Percentiles rank a stretch among this genome's conserved stretches.
phyloP scores from a whole-genome alignment of 345 rosid genomes.

The Durio zibethinus region DNA sequence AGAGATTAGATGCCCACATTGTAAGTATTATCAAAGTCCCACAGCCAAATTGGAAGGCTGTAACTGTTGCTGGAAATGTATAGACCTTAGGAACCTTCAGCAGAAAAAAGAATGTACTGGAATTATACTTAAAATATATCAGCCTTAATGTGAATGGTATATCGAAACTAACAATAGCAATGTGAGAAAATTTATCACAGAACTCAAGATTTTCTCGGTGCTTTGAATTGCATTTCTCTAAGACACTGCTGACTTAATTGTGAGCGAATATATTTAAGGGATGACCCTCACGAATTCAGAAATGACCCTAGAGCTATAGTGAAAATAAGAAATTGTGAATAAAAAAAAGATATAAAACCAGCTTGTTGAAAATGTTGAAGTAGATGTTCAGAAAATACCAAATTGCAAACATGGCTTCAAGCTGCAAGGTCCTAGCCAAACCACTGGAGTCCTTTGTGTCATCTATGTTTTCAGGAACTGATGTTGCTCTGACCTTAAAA shows the following conservation, averaged over 20 bases:
- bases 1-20: constrained; percentile 73
- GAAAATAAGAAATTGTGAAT: background rate
- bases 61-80: constrained; percentile 82
- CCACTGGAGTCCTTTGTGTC: constrained; percentile 26
- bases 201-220: background rate
- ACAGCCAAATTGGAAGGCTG: constrained; percentile 76
- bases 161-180: background rate
- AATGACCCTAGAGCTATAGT: no score
- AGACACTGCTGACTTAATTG: no score
- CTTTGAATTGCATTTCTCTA: background rate
- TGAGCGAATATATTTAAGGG: no score
- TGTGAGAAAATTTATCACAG: no score
- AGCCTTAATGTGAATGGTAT: background rate
- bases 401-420: constrained; percentile 56
- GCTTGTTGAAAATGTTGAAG: constrained; percentile 77
- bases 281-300: no score
- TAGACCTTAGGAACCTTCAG: constrained; percentile 63
- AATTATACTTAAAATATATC: background rate
- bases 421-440: constrained; percentile 26
- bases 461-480: constrained; percentile 40
- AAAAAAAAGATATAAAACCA: constrained; percentile 35
- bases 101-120: background rate
- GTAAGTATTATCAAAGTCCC: constrained; percentile 52
- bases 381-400: constrained; percentile 72
- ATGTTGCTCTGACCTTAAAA: constrained; percentile 39